Conservation (phyloP, 805 yeast species). For the Isabelozyma heimii region DNA sequence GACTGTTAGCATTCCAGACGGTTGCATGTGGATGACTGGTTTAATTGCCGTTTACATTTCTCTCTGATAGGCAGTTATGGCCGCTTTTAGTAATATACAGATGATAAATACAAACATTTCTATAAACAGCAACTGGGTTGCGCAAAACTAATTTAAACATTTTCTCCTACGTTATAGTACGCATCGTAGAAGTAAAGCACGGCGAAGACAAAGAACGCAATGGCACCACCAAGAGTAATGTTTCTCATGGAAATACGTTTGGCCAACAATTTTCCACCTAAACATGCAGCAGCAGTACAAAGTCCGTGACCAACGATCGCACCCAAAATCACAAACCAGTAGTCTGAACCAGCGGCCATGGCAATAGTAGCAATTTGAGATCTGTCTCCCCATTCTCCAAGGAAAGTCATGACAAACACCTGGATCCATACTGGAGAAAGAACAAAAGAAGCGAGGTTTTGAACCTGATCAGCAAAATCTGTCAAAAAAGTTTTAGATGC, state of each 20-base stretch:
- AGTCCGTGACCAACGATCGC: constrained; percentile 85
- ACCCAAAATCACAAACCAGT: constrained; percentile 85
- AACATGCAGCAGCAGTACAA: constrained; percentile 87
- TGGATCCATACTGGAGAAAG: constrained; percentile 91
- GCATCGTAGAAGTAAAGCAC: constrained; percentile 77
- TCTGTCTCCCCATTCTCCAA: constrained; percentile 99
- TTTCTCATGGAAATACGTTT: constrained; percentile 86
- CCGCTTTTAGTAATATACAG: not conserved
- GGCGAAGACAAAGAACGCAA: constrained; percentile 81
- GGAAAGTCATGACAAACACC: constrained; percentile 90
- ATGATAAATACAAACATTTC: not conserved
- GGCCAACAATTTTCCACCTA: constrained; percentile 91
- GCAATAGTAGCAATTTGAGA: constrained; percentile 98
- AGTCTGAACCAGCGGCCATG: constrained; percentile 95
- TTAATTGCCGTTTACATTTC: no score
- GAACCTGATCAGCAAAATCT: constrained; percentile 37
- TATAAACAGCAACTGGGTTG: no score
- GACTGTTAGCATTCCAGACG: no score
- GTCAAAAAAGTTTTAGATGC: constrained; percentile 20
- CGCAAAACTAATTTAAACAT: not conserved
- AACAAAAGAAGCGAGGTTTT: constrained; percentile 57
- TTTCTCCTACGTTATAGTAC: constrained; percentile 13
- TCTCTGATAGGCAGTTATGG: not conserved
- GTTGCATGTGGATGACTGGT: no score
- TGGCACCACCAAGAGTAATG: constrained; percentile 88